Evolutionary conservation across 1,284 basidiomycete species (phyloP), one percentile per base, ranked within the genome.

Genomic region (Phellinidium pouzarii): DNA sequence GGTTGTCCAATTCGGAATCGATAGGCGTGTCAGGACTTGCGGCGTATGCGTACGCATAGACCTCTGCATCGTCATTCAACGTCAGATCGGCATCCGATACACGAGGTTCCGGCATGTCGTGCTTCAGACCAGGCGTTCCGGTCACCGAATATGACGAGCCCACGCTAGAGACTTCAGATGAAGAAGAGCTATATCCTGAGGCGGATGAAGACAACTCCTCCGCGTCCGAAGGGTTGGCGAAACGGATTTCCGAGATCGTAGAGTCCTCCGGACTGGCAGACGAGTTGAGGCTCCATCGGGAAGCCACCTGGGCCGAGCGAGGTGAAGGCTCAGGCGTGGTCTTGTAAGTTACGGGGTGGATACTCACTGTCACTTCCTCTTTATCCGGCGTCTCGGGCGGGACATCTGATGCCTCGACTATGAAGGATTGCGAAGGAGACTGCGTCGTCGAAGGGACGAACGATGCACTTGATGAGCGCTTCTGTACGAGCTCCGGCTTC

Each of bases 31-130:
- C 54, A 3, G 50, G 38, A 8, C 29, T 38, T 7, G 46, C 50
- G 2, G 50, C 50, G 36, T 48, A 49, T 19, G 44, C 50, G 29
- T 52, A 56, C 9, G 44, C 50, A 17, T 48, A 52, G 23, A 44
- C 54, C 41, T 56, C 54, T 5, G 50, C 31, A 8, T 56, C 54
- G 4, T 43, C 45, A 20, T 47, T 38, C 11, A 53, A 41, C 17
- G 53, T 51, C n/a, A 56, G 41, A 42, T 56, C 47, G 23, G 50
- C 50, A 37, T 56, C 54, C 29, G 54, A 56, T 9, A 56, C 46
- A 9, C 44, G 54, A 3, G 50, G 50, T 19, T 56, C 50, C 19
- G 50, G 45, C 22, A 25, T 37, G 17, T 31, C 34, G n/a, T 52
- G 50, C 23, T 46, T 23, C 9, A 48, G 5, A 11, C 44, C 54